phyloP scores from a whole-genome alignment of 2,329 filamentous ascomycete genomes.

The Neofusicoccum parvum region DNA sequence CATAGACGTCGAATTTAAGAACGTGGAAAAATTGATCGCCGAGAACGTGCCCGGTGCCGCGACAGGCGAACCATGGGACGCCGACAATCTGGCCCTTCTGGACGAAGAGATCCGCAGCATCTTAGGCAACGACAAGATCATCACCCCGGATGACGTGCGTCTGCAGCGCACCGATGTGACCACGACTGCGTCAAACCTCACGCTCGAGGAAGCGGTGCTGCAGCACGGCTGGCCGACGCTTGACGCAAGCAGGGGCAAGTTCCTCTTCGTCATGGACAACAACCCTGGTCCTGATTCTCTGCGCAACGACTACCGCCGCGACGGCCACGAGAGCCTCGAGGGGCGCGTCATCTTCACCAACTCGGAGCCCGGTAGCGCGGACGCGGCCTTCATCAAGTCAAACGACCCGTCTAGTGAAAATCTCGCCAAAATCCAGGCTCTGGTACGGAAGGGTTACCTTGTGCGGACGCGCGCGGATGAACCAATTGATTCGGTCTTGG shows the following conservation, averaged over 20 bases:
- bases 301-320: constrained; percentile 43
- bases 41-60: constrained; percentile 47
- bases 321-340: constrained; percentile 41
- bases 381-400: constrained; percentile 55
- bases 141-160: constrained; percentile 53
- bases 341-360: constrained; percentile 55
- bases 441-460: constrained; percentile 52
- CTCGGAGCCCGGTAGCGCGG: constrained; percentile 46
- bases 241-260: constrained; percentile 46
- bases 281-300: constrained; percentile 29
- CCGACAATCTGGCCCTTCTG: constrained; percentile 46
- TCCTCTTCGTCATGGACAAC: constrained; percentile 58
- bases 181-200: constrained; percentile 30
- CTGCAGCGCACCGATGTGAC: background rate
- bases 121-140: constrained; percentile 44
- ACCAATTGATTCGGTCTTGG: constrained; percentile 48
- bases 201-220: constrained; percentile 52
- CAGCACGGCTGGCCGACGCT: constrained; percentile 53
- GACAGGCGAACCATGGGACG: constrained; percentile 47
- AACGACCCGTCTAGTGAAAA: constrained; percentile 46
- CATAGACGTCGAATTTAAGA: constrained; percentile 55
- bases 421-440: constrained; percentile 45
- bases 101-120: constrained; percentile 52
- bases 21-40: constrained; percentile 28
- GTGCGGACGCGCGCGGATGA: constrained; percentile 53